Base-by-base conservation (phyloP, 1,139 yeast species). In the Nakaseomyces nivariensis region DNA sequence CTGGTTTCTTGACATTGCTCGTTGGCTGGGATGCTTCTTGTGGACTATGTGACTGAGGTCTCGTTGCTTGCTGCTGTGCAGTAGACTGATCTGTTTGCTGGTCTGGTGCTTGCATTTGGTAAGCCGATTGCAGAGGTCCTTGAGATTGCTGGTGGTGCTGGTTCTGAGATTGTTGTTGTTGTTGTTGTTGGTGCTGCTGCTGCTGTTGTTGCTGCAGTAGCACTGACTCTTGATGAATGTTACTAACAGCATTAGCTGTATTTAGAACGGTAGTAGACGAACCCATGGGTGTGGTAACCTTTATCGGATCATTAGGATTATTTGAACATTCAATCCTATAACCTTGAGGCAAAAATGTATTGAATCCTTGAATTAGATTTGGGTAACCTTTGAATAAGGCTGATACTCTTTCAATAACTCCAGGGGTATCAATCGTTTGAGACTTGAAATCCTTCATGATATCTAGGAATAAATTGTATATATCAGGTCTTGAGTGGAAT, bases 361-460 rank as follows among this genome's bases (percentile, higher is more conserved):
- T 92, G 70, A 92, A 94, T 0, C 99, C 98, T 69, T 92, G 97
- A 56, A 92, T 90, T 62, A 92, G 74, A 59, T 81, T 80, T 2
- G 96, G 96, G 67, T 89, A 96, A 4, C 97, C 98, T 54, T 89
- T 78, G 67, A 92, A 92, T 52, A 92, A 72, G 1, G 85, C 79
- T 0, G 97, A 88, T 0, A 92, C 98, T 51, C 98, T 76, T 63
- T 89, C 96, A 64, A 92, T 92, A 37, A 92, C 99, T 24, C 97
- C 99, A 0, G 98, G 98, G 1, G 99, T 92, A 67, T 94, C 97
- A 62, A 92, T 90, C 73, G 81, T 79, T 70, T 90, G 97, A 47
- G 95, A 85, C 72, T 94, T 92, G 73, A 94, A 94, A 65, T 94
- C 98, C 70, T 92, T 92, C 99, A 92, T 92, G 56, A 92, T 92